phyloP scores from a whole-genome alignment of 345 rosid genomes.

The Populus davidiana region DNA sequence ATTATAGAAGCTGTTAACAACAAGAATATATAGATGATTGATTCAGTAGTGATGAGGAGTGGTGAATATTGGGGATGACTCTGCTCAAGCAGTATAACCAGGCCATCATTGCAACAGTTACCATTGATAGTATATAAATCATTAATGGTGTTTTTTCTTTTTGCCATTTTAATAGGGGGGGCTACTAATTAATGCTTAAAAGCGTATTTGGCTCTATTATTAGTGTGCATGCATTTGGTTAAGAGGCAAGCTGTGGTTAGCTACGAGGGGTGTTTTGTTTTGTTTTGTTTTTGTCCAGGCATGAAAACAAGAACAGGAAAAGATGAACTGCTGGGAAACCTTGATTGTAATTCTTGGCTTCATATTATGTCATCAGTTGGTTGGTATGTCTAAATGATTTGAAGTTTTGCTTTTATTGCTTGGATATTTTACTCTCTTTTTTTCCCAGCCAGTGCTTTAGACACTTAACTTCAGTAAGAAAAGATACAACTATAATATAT shows the following conservation, averaged over 20 bases:
- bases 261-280: neutral
- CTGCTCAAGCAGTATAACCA: neutral
- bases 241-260: neutral
- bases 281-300: neutral
- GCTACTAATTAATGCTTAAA: neutral
- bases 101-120: neutral
- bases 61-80: neutral
- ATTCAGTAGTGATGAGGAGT: neutral
- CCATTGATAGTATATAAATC: neutral
- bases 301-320: neutral
- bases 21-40: neutral
- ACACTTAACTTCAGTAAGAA: too few species aligned
- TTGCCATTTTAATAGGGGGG: too few species aligned
- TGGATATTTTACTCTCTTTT: neutral
- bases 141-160: neutral
- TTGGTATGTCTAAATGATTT: neutral
- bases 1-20: neutral
- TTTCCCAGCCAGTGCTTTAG: too few species aligned
- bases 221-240: neutral
- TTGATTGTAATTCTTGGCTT: neutral
- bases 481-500: too few species aligned
- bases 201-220: neutral
- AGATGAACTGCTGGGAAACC: neutral
- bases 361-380: conserved; percentile 13
- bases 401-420: neutral